Conservation (phyloP, 78 protist genomes). For the Dictyostelium purpureum region DNA sequence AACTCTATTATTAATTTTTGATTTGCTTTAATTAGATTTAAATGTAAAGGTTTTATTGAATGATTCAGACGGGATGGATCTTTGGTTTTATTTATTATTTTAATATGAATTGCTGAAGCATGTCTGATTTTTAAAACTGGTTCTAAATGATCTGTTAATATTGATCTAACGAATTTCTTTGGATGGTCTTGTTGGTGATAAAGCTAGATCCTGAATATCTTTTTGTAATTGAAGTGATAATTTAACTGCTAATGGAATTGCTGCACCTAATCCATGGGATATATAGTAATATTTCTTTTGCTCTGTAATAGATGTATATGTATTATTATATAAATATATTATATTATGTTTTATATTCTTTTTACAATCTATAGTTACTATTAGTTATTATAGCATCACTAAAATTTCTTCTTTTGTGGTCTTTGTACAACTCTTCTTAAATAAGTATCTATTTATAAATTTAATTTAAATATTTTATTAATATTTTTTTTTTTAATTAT, state of each 20-base stretch:
- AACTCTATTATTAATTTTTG: too few species aligned
- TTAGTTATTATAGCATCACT: constrained; percentile 37
- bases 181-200: constrained; percentile 38
- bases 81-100: constrained; percentile 1
- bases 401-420: constrained; percentile 31
- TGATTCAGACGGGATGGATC: too few species aligned
- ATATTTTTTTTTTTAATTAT: too few species aligned
- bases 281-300: constrained; percentile 40
- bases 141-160: constrained; percentile 38
- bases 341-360: constrained; percentile 24
- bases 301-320: not conserved
- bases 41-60: too few species aligned
- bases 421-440: constrained; percentile 58
- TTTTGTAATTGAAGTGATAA: constrained; percentile 36
- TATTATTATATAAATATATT: not conserved
- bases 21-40: too few species aligned
- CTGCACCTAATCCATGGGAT: constrained; percentile 66
- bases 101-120: constrained; percentile 49
- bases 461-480: too few species aligned
- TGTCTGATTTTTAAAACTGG: constrained; percentile 52
- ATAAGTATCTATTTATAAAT: constrained; percentile 49
- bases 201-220: not conserved
- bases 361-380: constrained; percentile 29
- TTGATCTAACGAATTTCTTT: constrained; percentile 66
- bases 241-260: constrained; percentile 31